Evolutionary conservation across 2,329 filamentous ascomycete genomes (phyloP).

Genomic region (Hymenoscyphus infarciens): DNA sequence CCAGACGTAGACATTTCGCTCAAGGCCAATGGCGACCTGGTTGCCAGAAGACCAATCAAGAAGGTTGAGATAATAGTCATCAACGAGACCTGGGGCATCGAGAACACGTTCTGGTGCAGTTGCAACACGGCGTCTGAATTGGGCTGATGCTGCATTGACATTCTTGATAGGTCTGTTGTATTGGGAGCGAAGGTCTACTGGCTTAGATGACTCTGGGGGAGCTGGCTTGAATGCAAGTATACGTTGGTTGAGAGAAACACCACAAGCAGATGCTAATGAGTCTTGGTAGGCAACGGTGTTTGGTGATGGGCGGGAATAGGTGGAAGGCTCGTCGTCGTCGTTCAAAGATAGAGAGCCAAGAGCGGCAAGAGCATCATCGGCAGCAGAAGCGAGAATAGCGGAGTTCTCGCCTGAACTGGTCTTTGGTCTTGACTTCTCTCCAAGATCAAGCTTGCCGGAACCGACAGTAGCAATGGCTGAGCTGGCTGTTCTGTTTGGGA

Average conservation of each 20-base stretch:
- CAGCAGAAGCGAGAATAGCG: slow-evolving; percentile 64
- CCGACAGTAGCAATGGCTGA: slow-evolving; percentile 81
- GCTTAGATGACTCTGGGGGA: slow-evolving; percentile 96
- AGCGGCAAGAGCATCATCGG: slow-evolving; percentile 74
- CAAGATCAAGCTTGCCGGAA: slow-evolving; percentile 73
- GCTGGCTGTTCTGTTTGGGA: slow-evolving; percentile 87
- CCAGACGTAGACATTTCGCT: slow-evolving; percentile 98
- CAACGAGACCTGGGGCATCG: slow-evolving; percentile 90
- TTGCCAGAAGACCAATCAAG: slow-evolving; percentile 98
- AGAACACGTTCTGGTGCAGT: slow-evolving; percentile 95
- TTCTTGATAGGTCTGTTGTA: slow-evolving; percentile 95
- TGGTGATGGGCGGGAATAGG: slow-evolving; percentile 75
- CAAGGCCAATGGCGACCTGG: slow-evolving; percentile 95
- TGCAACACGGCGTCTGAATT: slow-evolving; percentile 86
- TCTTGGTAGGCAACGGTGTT: slow-evolving; percentile 90
- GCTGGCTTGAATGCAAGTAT: slow-evolving; percentile 98
- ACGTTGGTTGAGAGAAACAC: slow-evolving; percentile 87
- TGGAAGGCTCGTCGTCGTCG: slow-evolving; percentile 64
- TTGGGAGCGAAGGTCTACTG: slow-evolving; percentile 93
- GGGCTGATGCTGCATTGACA: slow-evolving; percentile 67
- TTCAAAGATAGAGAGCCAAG: slow-evolving; percentile 74
- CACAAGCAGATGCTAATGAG: slow-evolving; percentile 84
- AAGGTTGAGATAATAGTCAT: slow-evolving; percentile 98
- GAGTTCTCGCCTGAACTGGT: slow-evolving; percentile 69
- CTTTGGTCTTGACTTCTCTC: slow-evolving; percentile 70